Evolutionary conservation across 2,329 filamentous ascomycete species (phyloP).

Genomic region (Alternaria brassicae): DNA sequence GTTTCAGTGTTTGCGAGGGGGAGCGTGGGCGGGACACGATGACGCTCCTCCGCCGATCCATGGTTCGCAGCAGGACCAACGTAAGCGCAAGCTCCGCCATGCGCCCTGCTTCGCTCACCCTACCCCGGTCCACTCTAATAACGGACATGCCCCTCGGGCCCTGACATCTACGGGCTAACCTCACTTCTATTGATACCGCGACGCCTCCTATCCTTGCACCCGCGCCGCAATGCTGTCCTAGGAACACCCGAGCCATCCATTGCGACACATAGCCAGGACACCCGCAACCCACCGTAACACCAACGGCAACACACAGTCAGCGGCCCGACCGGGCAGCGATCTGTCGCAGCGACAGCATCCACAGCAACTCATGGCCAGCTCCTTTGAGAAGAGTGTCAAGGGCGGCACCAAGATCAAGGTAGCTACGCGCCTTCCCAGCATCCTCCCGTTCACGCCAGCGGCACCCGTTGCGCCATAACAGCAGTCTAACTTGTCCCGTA

Average conservation of each 20-base stretch:
- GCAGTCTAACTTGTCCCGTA: slow-evolving; percentile 49
- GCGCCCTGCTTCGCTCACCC: slow-evolving; percentile 24
- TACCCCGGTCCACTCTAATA: slow-evolving; percentile 22
- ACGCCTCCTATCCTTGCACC: slow-evolving; percentile 24
- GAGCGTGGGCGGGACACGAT: slow-evolving; percentile 15
- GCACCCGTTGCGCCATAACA: slow-evolving; percentile 16
- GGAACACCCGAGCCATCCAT: slow-evolving; percentile 17
- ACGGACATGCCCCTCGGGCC: slow-evolving; percentile 23
- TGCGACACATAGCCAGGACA: slow-evolving; percentile 20
- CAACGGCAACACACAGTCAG: slow-evolving; percentile 17
- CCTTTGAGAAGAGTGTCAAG: slow-evolving; percentile 99
- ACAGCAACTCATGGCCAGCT: slow-evolving; percentile 70
- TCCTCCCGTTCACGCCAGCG: not conserved
- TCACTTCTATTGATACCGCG: slow-evolving; percentile 25
- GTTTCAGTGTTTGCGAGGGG: slow-evolving; percentile 19
- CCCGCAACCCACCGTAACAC: slow-evolving; percentile 14
- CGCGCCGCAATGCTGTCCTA: slow-evolving; percentile 42
- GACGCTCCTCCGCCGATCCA: slow-evolving; percentile 26
- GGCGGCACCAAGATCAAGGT: slow-evolving; percentile 98
- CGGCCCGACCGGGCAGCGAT: slow-evolving; percentile 23
- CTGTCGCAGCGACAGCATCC: slow-evolving; percentile 21
- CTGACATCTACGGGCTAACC: slow-evolving; percentile 19
- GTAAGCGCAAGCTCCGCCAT: slow-evolving; percentile 21
- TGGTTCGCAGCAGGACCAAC: slow-evolving; percentile 11
- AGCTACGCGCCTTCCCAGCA: slow-evolving; percentile 21